Base-by-base conservation (phyloP, 2,329 filamentous ascomycete genomes). In the Helotiales sp. region DNA sequence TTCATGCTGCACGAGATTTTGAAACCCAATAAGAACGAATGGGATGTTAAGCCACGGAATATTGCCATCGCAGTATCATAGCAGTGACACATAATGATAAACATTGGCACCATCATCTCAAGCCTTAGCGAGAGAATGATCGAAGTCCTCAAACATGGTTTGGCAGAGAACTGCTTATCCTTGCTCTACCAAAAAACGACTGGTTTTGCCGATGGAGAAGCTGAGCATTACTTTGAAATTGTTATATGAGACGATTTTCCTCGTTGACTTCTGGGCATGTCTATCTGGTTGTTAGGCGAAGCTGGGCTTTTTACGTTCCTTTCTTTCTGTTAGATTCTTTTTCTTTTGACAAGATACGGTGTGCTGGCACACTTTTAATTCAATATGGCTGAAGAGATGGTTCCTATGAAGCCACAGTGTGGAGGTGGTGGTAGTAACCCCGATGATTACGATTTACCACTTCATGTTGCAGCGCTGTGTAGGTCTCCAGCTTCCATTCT, bases 381-480 rank as follows among this genome's bases (percentile, higher is more conserved):
- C 31, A 34, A 13, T 13, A 34, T 34, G 31, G 10, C 31, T 3
- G 31, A 34, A 12, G 31, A 34, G n/a, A 34, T 34, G 31, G n/a
- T 3, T 34, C n/a, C 31, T 5, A 34, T 12, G 10, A 61, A 61
- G 40, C 59, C 59, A 5, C 54, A 62, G 47, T 62, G 60, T 49
- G 60, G 60, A 44, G 57, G 60, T 40, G 57, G 55, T 17, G 55
- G 48, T 12, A 47, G 29, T 7, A 52, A 56, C 15, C n/a, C 42
- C 8, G 55, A 50, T 10, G 44, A 53, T n/a, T 91, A 91, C 72
- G 86, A 90, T 63, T 88, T 84, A 0, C 76, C 81, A 1, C 75
- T 86, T 40, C 88, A 91, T 70, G 81, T 90, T 51, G 82, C 85
- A 67, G 88, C 88, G 42, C 73, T 91, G 25, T 61, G 59, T 61